Evolutionary conservation across 1,139 yeast genomes (phyloP), one percentile per base, ranked within the genome.

Genomic region (Yamadazyma atlantica): DNA sequence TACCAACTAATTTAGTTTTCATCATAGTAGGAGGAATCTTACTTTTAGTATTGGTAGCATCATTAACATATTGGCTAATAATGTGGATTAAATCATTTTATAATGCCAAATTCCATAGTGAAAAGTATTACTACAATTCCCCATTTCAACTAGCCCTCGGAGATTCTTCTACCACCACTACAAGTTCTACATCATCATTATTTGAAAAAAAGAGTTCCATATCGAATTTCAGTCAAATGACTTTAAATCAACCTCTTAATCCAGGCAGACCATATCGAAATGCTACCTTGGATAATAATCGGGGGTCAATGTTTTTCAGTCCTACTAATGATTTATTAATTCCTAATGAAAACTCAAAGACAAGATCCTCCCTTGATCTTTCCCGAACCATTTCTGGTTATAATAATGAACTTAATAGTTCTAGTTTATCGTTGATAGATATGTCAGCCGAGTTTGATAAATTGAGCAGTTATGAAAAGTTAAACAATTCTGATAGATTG

Each of bases 1-100:
- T 62, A 31, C 66, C 70, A 0, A 52, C 57, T 25, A 67, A 68
- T 25, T 53, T 74, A 14, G 67, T 73, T n/a, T 73, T 74, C 48
- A 67, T 73, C 15, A 55, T 69, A 1, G 57, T 69, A 9, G 79
- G 77, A 1, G 60, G 60, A 0, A 51, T 70, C 8, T 39, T 72
- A 2, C 59, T 60, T 3, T 49, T 60, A 5, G 21, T 61, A 2
- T 41, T 69, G 4, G 31, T 58, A 9, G 42, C 53, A 6, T 33
- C 63, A 2, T 37, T 57, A 2, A 18, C 48, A 4, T 58, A 56
- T 38, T 53, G 66, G 35, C 33, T 65, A 4, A 46, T 55, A 14
- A 44, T 53, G 8, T 59, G 56, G 48, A 16, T 62, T 22, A 41
- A 51, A 9, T 58, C 60, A 25, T 46, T 51, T 29, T 45, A 50